phyloP scores from a whole-genome alignment of 371 early-diverging fungal genomes.

The Rhizopus stolonifer region DNA sequence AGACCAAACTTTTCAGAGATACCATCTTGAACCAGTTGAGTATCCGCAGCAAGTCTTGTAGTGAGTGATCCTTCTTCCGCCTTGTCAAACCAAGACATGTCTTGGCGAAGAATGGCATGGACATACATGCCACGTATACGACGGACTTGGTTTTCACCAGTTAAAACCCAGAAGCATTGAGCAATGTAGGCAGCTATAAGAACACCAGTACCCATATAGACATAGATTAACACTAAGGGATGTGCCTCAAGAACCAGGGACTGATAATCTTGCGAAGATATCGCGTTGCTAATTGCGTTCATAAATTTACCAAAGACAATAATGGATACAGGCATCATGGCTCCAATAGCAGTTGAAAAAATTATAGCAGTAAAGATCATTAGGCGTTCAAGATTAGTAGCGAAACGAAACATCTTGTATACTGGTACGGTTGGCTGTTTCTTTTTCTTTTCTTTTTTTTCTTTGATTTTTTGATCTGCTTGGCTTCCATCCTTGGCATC shows the following conservation, averaged over 20 bases:
- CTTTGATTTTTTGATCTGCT: background rate
- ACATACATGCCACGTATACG: constrained; percentile 54
- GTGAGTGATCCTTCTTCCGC: constrained; percentile 62
- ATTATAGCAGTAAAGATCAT: constrained; percentile 40
- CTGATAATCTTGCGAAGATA: background rate
- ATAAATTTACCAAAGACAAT: constrained; percentile 20
- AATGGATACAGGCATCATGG: constrained; percentile 28
- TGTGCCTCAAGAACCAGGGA: constrained; percentile 2
- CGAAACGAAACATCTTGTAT: constrained; percentile 64
- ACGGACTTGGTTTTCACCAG: constrained; percentile 28
- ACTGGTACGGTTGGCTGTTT: constrained; percentile 47
- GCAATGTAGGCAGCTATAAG: constrained; percentile 26
- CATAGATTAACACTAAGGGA: constrained; percentile 27
- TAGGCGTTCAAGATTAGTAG: constrained; percentile 55
- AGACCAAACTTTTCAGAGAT: constrained; percentile 80
- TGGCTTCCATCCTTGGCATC: background rate
- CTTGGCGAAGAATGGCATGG: constrained; percentile 77
- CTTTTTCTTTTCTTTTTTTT: background rate
- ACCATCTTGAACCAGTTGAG: constrained; percentile 78
- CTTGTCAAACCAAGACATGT: constrained; percentile 89
- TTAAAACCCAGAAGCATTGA: constrained; percentile 30
- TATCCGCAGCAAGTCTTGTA: constrained; percentile 71
- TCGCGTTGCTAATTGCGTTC: background rate
- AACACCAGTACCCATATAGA: constrained; percentile 34
- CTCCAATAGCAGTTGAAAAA: constrained; percentile 29